These are phyloP conservation scores for Blastomyces emzantsi DNA, from an alignment of 2,329 filamentous ascomycete genomes.

Conservation along the genomic window DNA sequence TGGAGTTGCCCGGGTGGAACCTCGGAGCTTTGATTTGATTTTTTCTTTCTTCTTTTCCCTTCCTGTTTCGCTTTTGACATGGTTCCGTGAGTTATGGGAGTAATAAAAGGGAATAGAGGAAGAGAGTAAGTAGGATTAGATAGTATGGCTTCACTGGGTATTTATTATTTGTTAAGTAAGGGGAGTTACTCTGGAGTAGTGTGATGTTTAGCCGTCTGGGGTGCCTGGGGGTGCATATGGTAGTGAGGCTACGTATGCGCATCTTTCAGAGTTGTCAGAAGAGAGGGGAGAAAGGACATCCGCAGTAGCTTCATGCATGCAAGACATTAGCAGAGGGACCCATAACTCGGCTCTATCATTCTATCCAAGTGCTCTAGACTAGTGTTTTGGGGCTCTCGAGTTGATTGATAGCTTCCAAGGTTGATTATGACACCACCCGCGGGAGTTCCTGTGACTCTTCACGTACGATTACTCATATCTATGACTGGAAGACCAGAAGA, in stretches of 20 bases:
- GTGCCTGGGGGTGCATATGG: background rate
- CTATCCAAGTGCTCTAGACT: background rate
- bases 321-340: background rate
- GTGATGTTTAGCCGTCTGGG: background rate
- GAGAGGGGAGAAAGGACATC: background rate
- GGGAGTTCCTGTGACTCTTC: too few relatives aligned
- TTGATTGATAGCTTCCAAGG: background rate
- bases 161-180: background rate
- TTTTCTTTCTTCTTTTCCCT: background rate
- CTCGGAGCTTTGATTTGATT: background rate
- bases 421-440: too few relatives aligned
- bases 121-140: background rate
- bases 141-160: background rate
- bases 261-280: background rate
- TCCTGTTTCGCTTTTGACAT: background rate
- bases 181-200: background rate
- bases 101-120: background rate
- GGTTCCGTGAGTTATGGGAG: background rate
- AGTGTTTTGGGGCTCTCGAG: background rate
- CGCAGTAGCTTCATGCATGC: conserved; percentile 7
- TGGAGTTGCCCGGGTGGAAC: background rate
- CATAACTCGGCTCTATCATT: background rate
- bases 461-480: background rate
- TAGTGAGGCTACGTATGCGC: background rate
- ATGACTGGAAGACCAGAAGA: background rate